Evolutionary conservation across 768 basidiomycete species (phyloP).

Genomic region (Boletus reticuloceps): DNA sequence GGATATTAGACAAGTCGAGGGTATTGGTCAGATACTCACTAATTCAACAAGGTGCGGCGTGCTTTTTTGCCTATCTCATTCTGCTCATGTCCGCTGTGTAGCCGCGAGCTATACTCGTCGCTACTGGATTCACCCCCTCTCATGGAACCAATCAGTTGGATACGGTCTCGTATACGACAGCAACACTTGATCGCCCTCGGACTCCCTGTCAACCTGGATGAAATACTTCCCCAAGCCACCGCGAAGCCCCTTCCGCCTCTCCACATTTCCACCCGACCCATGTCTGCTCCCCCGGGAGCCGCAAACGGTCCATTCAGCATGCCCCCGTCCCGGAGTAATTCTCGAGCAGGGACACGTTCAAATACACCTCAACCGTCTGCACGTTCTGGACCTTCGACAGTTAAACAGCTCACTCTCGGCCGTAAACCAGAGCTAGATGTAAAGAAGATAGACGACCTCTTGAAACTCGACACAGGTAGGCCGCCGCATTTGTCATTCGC

Average conservation of each 20-base stretch:
- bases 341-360: slow-evolving; percentile 51
- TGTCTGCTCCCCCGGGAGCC: slow-evolving; percentile 73
- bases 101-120: slow-evolving; percentile 75
- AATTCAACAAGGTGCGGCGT: slow-evolving; percentile 64
- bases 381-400: slow-evolving; percentile 28
- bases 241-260: slow-evolving; percentile 72
- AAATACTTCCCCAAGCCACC: slow-evolving; percentile 70
- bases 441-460: slow-evolving; percentile 59
- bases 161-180: slow-evolving; percentile 83
- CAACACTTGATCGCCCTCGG: slow-evolving; percentile 91
- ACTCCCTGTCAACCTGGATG: slow-evolving; percentile 93
- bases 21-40: slow-evolving; percentile 74
- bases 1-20: slow-evolving; percentile 75
- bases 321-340: slow-evolving; percentile 38
- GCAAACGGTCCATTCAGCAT: slow-evolving; percentile 38
- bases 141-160: slow-evolving; percentile 90
- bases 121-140: slow-evolving; percentile 71
- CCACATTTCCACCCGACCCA: slow-evolving; percentile 78
- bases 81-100: slow-evolving; percentile 32
- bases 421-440: slow-evolving; percentile 73
- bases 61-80: slow-evolving; percentile 20
- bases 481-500: not conserved
- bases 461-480: slow-evolving; percentile 68
- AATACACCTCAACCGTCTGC: slow-evolving; percentile 44
- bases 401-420: slow-evolving; percentile 56